These are phyloP conservation scores for Collariella sp. DNA, from an alignment of 495 filamentous ascomycete species.

Conservation along the genomic window DNA sequence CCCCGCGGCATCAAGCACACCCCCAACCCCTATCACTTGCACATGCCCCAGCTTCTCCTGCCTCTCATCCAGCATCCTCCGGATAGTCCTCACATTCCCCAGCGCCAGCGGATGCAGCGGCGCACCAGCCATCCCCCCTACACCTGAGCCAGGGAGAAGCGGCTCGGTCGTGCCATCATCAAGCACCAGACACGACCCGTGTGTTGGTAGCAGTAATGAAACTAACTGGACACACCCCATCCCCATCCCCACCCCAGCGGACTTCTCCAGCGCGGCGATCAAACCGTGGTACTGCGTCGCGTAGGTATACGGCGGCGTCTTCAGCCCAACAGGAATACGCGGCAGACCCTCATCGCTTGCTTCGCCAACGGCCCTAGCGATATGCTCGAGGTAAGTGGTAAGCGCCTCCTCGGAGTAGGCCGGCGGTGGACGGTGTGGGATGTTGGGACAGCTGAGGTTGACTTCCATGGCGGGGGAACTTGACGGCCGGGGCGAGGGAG, in stretches of 20 bases:
- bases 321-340: slow-evolving; percentile 48
- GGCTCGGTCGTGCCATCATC: slow-evolving; percentile 19
- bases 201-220: slow-evolving; percentile 69
- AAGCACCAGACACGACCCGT: slow-evolving; percentile 52
- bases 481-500: neutral
- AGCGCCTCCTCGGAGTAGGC: slow-evolving; percentile 49
- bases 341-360: slow-evolving; percentile 1
- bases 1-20: slow-evolving; percentile 51
- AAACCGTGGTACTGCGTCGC: slow-evolving; percentile 48
- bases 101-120: slow-evolving; percentile 64
- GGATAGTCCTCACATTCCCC: slow-evolving; percentile 57
- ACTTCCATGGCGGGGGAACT: slow-evolving; percentile 50
- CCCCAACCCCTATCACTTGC: slow-evolving; percentile 57
- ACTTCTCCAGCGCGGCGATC: slow-evolving; percentile 38
- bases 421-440: slow-evolving; percentile 54
- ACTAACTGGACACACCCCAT: slow-evolving; percentile 32
- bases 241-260: slow-evolving; percentile 4
- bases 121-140: slow-evolving; percentile 60
- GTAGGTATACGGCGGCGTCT: slow-evolving; percentile 65
- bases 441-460: slow-evolving; percentile 70
- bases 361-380: slow-evolving; percentile 14
- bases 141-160: slow-evolving; percentile 40
- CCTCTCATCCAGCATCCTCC: slow-evolving; percentile 43
- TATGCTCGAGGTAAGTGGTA: slow-evolving; percentile 36
- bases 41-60: slow-evolving; percentile 35